Evolutionary conservation across 2,329 filamentous ascomycete genomes (phyloP).

Genomic region (Penicillium rolfsii): DNA sequence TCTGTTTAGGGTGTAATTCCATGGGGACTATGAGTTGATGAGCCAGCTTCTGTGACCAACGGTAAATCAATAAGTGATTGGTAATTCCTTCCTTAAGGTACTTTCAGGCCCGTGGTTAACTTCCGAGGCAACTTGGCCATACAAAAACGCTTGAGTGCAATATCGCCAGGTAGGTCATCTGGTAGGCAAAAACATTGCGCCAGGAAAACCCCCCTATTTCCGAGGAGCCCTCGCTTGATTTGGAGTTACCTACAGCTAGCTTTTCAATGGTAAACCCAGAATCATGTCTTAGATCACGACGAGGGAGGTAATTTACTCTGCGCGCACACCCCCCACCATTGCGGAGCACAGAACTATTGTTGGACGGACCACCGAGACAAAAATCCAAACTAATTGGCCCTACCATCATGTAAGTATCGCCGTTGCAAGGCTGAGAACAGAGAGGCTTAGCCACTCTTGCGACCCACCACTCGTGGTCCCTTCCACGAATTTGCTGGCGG

Average conservation of each 20-base stretch:
- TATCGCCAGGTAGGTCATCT: neutral
- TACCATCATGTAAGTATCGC: neutral
- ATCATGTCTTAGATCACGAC: neutral
- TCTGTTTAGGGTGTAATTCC: neutral
- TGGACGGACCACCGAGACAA: no score
- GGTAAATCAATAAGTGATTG: no score
- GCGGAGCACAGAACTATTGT: no score
- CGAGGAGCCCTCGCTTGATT: neutral
- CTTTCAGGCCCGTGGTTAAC: neutral
- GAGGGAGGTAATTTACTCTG: neutral
- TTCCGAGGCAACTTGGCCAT: neutral
- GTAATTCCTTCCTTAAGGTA: neutral
- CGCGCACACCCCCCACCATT: neutral
- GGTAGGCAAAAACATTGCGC: no score
- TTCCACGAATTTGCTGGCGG: neutral
- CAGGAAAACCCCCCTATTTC: neutral
- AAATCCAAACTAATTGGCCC: neutral
- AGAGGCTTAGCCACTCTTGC: conserved; percentile 3
- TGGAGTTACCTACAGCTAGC: no score
- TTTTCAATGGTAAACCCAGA: no score
- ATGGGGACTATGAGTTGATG: neutral
- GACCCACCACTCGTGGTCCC: neutral
- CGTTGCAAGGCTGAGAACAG: conserved; percentile 1
- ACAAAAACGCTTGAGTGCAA: neutral
- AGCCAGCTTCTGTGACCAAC: neutral